Percentiles rank a stretch among this genome's conserved stretches.
phyloP scores from a whole-genome alignment of 352 stramenopile species.

The Globisporangium nunn region DNA sequence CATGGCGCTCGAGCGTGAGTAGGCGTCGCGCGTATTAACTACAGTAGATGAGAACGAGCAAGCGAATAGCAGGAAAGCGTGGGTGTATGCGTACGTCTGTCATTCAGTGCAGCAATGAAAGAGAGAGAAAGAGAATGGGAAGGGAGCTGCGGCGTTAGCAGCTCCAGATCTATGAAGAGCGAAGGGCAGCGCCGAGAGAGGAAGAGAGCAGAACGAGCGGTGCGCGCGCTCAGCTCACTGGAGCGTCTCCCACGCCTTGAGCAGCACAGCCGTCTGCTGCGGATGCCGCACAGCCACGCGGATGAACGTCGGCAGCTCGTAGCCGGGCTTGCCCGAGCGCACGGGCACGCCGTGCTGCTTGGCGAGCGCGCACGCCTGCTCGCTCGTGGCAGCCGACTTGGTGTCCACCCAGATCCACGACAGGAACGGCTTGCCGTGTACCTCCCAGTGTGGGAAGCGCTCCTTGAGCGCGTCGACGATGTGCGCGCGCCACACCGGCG shows the following conservation, averaged over 20 bases:
- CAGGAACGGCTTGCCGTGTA: constrained; percentile 64
- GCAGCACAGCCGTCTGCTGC: constrained; percentile 59
- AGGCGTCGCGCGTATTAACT: not conserved
- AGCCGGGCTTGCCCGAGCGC: constrained; percentile 80
- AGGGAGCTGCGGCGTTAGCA: no score
- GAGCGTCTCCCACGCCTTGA: constrained; percentile 69
- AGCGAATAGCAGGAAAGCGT: not conserved
- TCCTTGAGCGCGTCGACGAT: constrained; percentile 39
- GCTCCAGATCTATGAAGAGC: not conserved
- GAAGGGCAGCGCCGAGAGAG: not conserved
- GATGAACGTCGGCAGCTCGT: constrained; percentile 82
- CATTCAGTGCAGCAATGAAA: no score
- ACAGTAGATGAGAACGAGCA: not conserved
- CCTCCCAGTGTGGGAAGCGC: constrained; percentile 65
- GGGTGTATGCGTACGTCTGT: no score
- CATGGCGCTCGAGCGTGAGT: constrained; percentile 53
- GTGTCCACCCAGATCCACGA: constrained; percentile 89
- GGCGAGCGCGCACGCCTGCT: constrained; percentile 60
- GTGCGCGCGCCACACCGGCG: constrained; percentile 66
- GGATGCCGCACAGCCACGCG: constrained; percentile 77
- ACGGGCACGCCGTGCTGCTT: constrained; percentile 84
- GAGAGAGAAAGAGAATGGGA: no score
- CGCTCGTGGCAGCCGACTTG: constrained; percentile 41
- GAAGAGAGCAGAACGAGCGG: not conserved
- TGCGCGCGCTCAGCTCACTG: not conserved